Conservation (phyloP, 768 basidiomycete species). For the Harrya chromipes region DNA sequence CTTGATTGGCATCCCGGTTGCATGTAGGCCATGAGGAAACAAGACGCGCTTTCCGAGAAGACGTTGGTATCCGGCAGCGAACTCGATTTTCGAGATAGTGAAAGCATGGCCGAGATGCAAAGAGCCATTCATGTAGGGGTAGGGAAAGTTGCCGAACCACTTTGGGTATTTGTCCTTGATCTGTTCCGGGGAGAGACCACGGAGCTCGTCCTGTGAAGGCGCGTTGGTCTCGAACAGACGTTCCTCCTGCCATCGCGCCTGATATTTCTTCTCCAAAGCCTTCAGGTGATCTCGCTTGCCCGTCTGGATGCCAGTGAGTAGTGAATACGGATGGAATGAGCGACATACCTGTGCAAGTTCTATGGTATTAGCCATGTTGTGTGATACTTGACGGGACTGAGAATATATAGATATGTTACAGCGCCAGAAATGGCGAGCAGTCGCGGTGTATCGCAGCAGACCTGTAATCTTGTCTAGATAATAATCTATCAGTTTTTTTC, state of each 20-base stretch:
- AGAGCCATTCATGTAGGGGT: constrained; percentile 98
- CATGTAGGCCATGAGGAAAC: constrained; percentile 98
- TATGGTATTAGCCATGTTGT: constrained; percentile 58
- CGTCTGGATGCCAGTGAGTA: constrained; percentile 52
- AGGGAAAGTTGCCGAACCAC: constrained; percentile 97
- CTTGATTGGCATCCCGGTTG: constrained; percentile 99
- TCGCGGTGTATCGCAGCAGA: constrained; percentile 19
- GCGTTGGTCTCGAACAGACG: constrained; percentile 83
- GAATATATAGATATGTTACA: constrained; percentile 29
- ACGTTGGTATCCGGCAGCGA: constrained; percentile 90
- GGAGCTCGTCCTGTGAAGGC: constrained; percentile 64
- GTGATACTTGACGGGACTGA: constrained; percentile 14
- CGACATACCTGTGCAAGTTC: constrained; percentile 56
- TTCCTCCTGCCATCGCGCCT: constrained; percentile 73
- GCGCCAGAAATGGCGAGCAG: constrained; percentile 28
- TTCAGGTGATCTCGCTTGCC: constrained; percentile 89
- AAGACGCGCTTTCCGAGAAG: constrained; percentile 92
- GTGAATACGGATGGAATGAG: not conserved
- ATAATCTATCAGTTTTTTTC: constrained; percentile 21
- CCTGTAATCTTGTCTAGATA: constrained; percentile 24
- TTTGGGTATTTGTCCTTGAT: constrained; percentile 81
- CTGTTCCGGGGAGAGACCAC: constrained; percentile 60
- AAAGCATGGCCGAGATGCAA: constrained; percentile 97
- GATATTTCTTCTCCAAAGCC: constrained; percentile 80
- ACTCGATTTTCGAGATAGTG: constrained; percentile 97